Base-by-base conservation (phyloP, 2,329 filamentous ascomycete species). In the Ilyonectria mors-panacis region DNA sequence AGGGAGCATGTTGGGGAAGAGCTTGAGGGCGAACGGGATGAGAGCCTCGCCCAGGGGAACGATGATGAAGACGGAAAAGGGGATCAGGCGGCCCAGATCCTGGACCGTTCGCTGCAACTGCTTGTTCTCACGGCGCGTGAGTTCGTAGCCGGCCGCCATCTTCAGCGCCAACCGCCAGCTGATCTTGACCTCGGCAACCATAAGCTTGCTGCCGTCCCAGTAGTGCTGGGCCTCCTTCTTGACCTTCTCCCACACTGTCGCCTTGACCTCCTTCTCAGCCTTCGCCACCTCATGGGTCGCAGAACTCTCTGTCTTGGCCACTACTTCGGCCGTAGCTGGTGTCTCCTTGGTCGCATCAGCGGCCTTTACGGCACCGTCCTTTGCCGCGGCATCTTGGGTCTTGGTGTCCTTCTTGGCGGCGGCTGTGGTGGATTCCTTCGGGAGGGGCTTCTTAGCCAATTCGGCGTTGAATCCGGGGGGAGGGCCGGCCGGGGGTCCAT, bases 101-200 rank as follows among this genome's bases (percentile, higher is more conserved):
- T 97, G 94, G 17, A 98, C 94, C 12, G 96, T 99, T 77, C 96
- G 90, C 84, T 93, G 91, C 63, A 99, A 86, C 88, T 98, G 96
- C 78, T 95, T 90, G 83, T 96, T 90, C 84, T 99, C 96, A 84
- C 96, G 91, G 70, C 96, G 91, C 66, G 93, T 98, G 71, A 99
- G 89, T 82, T 99, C 96, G 83, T 99, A 99, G 8, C 96, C 96
- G 66, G 94, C 95, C 15, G 95, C 94, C 96, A 99, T 99, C 86
- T 98, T 98, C 80, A 98, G 82, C 6, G 95, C 96, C 72, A 99
- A 85, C 70, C 92, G 92, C 68, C 93, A 94, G 81, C 95, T 98
- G 80, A 99, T 99, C 82, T 86, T 94, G 78, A 98, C 91, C 83
- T 99, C 96, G 2, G 94, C 93, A 23, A 92, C 95, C 73, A 99